These are phyloP conservation scores for Saprolegnia parasitica DNA, from an alignment of 352 stramenopile genomes.

Conservation along the genomic window DNA sequence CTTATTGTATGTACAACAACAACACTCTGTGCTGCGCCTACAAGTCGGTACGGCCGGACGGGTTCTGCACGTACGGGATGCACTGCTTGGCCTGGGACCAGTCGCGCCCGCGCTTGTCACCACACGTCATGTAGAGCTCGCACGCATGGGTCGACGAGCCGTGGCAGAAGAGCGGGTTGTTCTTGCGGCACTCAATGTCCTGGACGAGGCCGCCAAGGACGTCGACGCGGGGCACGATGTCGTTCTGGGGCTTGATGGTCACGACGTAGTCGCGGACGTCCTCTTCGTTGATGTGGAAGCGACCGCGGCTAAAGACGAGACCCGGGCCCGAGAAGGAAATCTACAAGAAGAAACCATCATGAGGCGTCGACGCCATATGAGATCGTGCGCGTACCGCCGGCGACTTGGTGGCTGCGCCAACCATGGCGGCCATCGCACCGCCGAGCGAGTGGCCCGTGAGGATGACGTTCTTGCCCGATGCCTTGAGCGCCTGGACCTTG, in stretches of 20 bases:
- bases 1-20: too few relatives aligned
- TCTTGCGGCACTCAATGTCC: constrained; percentile 76
- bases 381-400: constrained; percentile 40
- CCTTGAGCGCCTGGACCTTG: constrained; percentile 47
- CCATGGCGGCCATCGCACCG: constrained; percentile 78
- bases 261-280: constrained; percentile 82
- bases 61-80: constrained; percentile 46
- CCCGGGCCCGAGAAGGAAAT: constrained; percentile 80
- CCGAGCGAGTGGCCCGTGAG: constrained; percentile 81
- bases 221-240: constrained; percentile 80
- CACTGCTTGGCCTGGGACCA: constrained; percentile 74
- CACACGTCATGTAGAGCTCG: constrained; percentile 75
- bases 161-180: constrained; percentile 76
- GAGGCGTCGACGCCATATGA: too few relatives aligned
- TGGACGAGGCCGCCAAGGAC: constrained; percentile 81
- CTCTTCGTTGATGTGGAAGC: constrained; percentile 62
- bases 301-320: constrained; percentile 70
- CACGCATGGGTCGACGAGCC: constrained; percentile 81
- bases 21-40: too few relatives aligned
- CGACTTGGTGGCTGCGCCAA: constrained; percentile 76
- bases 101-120: constrained; percentile 70
- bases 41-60: neutral
- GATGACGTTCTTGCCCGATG: constrained; percentile 64
- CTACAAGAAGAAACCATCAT: too few relatives aligned
- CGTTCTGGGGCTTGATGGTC: constrained; percentile 72